A percentile compares a stretch with the other conserved stretches of the same genome.
Conservation (phyloP, 176 grass and related monocot species). For the Aechmea fasciata region DNA sequence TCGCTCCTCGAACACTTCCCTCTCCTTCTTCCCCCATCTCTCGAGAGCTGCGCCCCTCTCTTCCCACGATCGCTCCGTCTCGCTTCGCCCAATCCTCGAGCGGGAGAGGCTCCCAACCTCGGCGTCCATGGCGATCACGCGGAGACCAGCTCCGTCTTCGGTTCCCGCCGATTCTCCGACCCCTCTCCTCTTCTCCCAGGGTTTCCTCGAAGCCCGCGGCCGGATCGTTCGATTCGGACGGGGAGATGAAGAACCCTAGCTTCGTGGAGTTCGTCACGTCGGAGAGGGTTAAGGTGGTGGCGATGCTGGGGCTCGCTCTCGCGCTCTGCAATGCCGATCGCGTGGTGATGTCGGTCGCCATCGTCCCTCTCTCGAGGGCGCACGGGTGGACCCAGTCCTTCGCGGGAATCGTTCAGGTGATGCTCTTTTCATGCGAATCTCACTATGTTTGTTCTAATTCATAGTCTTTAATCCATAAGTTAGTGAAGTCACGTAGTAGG, state of each 20-base stretch:
- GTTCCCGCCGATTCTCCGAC: neutral
- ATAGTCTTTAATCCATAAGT: no score
- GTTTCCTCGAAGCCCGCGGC: constrained; percentile 18
- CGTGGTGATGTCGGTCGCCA: constrained; percentile 93
- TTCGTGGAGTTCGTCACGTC: constrained; percentile 73
- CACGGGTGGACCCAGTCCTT: constrained; percentile 75
- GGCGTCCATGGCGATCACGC: no score
- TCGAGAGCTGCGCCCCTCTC: neutral
- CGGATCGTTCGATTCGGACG: neutral
- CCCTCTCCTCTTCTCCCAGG: constrained; percentile 1
- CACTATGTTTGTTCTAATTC: no score
- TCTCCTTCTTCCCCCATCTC: neutral
- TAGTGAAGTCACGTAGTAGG: no score
- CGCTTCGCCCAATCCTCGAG: no score
- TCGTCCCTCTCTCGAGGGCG: constrained; percentile 75
- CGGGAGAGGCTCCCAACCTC: no score
- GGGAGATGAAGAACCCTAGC: constrained; percentile 3
- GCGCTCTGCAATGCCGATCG: constrained; percentile 93
- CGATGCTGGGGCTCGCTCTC: constrained; percentile 76
- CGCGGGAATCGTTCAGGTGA: constrained; percentile 79
- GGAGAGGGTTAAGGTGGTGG: constrained; percentile 85
- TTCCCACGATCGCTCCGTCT: neutral
- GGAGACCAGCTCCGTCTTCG: neutral
- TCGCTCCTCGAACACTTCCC: no score
- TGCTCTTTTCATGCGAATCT: neutral